Percentiles rank a stretch among this genome's conserved stretches.
Conservation (phyloP, 106 monocot species). For the Phalaenopsis aphrodite region DNA sequence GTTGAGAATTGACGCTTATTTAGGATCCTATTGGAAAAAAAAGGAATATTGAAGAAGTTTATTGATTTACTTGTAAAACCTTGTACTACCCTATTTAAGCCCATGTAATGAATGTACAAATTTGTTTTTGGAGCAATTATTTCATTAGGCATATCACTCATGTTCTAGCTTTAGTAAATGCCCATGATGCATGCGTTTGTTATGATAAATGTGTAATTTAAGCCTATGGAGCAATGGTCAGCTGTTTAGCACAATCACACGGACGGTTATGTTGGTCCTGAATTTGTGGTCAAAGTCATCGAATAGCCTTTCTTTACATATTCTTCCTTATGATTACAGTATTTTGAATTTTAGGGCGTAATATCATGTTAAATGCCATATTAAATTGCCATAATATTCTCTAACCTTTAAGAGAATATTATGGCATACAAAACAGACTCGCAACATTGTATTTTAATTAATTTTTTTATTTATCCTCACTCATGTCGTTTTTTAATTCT, state of each 20-base stretch:
- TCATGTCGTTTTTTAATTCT: not conserved
- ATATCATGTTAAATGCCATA: not conserved
- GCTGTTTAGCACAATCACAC: not conserved
- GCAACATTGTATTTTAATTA: not conserved
- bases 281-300: not conserved
- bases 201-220: not conserved
- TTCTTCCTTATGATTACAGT: not conserved
- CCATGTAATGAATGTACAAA: too few relatives aligned
- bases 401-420: not conserved
- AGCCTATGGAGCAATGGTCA: not conserved
- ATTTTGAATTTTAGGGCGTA: not conserved
- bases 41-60: too few relatives aligned
- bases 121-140: too few relatives aligned
- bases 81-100: too few relatives aligned
- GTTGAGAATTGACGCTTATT: too few relatives aligned
- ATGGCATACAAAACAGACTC: not conserved
- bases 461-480: not conserved
- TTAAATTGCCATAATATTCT: not conserved
- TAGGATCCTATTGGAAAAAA: too few relatives aligned
- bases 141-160: not conserved
- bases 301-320: not conserved
- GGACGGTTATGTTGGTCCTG: not conserved
- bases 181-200: not conserved
- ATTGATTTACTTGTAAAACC: too few relatives aligned
- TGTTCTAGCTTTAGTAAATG: not conserved